These are phyloP conservation scores for Corchorus capsularis DNA, from an alignment of 345 rosid species.

Conservation along the genomic window DNA sequence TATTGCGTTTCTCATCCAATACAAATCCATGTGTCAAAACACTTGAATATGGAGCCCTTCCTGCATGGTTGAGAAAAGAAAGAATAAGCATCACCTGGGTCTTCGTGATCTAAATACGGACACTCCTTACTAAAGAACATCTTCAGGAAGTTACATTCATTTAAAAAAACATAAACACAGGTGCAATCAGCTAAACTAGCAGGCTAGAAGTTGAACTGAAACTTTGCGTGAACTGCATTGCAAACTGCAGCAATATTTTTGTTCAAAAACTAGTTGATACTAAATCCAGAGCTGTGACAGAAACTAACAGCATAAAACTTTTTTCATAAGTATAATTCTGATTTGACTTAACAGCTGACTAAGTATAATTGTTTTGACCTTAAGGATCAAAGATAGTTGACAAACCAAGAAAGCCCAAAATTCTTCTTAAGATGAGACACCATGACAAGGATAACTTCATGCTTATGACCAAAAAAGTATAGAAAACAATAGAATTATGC, in stretches of 20 bases:
- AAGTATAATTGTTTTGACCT: too few relatives aligned
- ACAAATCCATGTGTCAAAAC: conserved; percentile 97
- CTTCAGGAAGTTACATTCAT: background rate
- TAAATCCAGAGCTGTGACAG: background rate
- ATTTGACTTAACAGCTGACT: too few relatives aligned
- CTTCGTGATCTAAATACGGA: too few relatives aligned
- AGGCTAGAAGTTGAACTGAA: conserved; percentile 6
- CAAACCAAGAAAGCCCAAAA: too few relatives aligned
- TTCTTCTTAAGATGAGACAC: too few relatives aligned
- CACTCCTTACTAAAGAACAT: background rate
- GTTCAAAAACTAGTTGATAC: background rate
- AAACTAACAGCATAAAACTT: background rate
- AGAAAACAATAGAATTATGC: background rate
- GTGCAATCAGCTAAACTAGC: background rate
- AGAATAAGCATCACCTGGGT: background rate
- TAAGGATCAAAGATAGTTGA: too few relatives aligned
- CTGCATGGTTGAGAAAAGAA: conserved; percentile 41
- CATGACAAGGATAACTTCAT: too few relatives aligned
- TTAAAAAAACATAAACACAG: conserved; percentile 5
- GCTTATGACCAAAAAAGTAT: background rate
- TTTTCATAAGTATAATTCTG: background rate
- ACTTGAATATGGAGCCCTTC: conserved; percentile 79
- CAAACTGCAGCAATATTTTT: conserved; percentile 6
- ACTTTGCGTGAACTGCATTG: conserved; percentile 11
- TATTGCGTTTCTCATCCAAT: conserved; percentile 89